Evolutionary conservation across 805 yeast species (phyloP), one percentile per base, ranked within the genome.

Genomic region (Starmerella bacillaris): DNA sequence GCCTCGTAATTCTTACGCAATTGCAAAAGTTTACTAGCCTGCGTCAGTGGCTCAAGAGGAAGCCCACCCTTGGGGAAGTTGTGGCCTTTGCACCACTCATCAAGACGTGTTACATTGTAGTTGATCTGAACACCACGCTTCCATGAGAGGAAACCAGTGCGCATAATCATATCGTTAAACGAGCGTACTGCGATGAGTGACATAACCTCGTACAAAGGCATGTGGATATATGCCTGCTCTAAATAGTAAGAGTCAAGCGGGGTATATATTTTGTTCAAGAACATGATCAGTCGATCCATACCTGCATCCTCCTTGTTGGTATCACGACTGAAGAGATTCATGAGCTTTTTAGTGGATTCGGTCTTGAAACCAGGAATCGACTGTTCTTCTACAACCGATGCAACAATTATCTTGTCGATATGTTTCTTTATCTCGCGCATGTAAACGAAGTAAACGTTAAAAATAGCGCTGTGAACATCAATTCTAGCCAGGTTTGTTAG

Each of bases 31-130:
- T 89, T 89, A 27, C 94, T 84, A 16, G 92, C 86, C 59, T 89
- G 96, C 46, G 83, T 67, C 51, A 89, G 64, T 53, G 84, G 95
- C 42, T 75, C 74, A 53, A 89, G 67, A 51, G 82, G 74, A 26
- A 74, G 71, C 3, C 86, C 70, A 2, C 92, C 93, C 53, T 84
- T 94, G 34, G 78, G 77, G 42, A 89, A 71, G 35, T 78, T 84
- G 55, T 86, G 94, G 5, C 82, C 72, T 61, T 82, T 86, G 59
- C 96, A 86, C 98, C 98, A 89, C 60, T 89, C 99, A 57, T 83
- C 95, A 49, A 89, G 67, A 51, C 96, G 71, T 3, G 98, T 89
- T 36, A 84, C 92, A 56, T 89, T 89, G 61, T 89, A 89, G 56
- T 83, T 89, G 59, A 89, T 72, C 59, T 89, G 98, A 47, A 89